Percentiles rank a stretch among this genome's conserved stretches.
phyloP scores from a whole-genome alignment of 2,329 filamentous ascomycete species.

The Xylariales sp. region DNA sequence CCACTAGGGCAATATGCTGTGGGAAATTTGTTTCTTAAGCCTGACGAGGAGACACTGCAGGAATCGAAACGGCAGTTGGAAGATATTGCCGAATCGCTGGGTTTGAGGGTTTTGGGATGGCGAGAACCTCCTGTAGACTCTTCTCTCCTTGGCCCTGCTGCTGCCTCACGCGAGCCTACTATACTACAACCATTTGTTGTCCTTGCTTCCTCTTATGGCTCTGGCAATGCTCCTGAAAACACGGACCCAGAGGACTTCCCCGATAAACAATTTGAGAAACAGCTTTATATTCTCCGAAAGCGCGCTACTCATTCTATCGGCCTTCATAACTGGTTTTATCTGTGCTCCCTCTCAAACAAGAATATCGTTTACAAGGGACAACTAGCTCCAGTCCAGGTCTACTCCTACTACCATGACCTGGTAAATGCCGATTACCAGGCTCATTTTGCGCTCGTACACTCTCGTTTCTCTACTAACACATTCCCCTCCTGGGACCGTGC shows the following conservation, averaged over 20 bases:
- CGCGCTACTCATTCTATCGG: constrained; percentile 94
- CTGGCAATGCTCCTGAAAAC: constrained; percentile 79
- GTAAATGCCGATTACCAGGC: constrained; percentile 97
- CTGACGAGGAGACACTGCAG: constrained; percentile 87
- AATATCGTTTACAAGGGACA: constrained; percentile 99
- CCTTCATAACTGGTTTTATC: constrained; percentile 98
- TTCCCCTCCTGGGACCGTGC: constrained; percentile 99
- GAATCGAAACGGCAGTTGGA: constrained; percentile 94
- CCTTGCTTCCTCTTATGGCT: constrained; percentile 83
- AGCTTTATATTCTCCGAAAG: constrained; percentile 95
- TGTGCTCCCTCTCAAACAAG: constrained; percentile 95
- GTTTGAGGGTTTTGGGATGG: constrained; percentile 93
- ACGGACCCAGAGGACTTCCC: constrained; percentile 86
- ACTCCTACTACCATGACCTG: constrained; percentile 97
- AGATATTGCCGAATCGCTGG: constrained; percentile 88
- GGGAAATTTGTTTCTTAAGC: constrained; percentile 99
- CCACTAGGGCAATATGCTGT: constrained; percentile 93
- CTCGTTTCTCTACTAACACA: constrained; percentile 97
- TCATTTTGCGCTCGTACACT: constrained; percentile 96
- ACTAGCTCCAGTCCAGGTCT: constrained; percentile 92
- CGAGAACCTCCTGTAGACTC: constrained; percentile 95
- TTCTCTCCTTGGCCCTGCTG: constrained; percentile 89
- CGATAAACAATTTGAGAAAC: constrained; percentile 86
- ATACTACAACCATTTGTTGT: constrained; percentile 97
- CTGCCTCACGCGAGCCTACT: constrained; percentile 91